phyloP scores from a whole-genome alignment of 129 eudicot genomes.

The carrot (Daucus carota) region DNA sequence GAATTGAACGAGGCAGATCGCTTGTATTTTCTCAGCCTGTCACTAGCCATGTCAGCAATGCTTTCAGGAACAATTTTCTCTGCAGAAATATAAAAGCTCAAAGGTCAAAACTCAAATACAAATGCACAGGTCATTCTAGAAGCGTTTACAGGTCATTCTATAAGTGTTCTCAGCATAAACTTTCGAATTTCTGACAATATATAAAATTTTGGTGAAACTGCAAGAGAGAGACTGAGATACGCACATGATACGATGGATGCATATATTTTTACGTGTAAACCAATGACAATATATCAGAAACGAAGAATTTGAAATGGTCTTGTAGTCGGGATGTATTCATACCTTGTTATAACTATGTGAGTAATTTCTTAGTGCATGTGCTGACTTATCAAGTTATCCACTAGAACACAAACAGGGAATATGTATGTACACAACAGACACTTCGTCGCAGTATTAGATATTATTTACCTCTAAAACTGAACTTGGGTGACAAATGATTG shows the following conservation, averaged over 20 bases:
- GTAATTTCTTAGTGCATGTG: background rate
- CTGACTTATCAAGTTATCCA: background rate
- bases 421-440: background rate
- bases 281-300: background rate
- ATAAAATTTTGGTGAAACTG: background rate
- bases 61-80: constrained; percentile 48
- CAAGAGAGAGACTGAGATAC: background rate
- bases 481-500: constrained; percentile 46
- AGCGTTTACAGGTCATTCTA: background rate
- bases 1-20: constrained; percentile 69
- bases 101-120: background rate
- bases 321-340: background rate
- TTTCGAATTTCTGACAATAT: background rate
- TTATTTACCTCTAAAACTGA: constrained; percentile 47
- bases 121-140: background rate
- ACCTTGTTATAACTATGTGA: background rate
- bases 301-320: background rate
- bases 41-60: constrained; percentile 34
- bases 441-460: background rate
- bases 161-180: background rate
- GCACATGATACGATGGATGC: background rate
- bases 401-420: background rate
- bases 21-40: constrained; percentile 66
- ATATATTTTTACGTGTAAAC: background rate
- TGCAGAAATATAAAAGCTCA: constrained; percentile 19